Conservation (phyloP, 2,329 filamentous ascomycete species). For the Fusarium napiforme region DNA sequence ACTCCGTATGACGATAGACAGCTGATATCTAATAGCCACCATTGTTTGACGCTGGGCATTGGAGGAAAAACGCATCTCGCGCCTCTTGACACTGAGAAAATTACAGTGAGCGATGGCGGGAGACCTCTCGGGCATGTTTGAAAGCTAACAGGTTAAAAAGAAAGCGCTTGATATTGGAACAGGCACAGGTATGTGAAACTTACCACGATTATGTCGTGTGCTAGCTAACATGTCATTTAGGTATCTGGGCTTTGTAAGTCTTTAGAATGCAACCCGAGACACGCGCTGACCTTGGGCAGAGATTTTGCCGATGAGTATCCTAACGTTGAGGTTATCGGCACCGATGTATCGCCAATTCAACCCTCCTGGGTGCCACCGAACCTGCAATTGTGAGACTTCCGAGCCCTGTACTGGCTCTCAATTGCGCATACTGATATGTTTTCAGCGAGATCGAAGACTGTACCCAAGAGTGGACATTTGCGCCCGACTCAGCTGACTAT, state of each 20-base stretch:
- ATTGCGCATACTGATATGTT: not conserved
- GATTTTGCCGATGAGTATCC: constrained; percentile 12
- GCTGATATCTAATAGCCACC: not conserved
- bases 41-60: constrained; percentile 3
- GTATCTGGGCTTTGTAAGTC: constrained; percentile 16
- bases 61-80: constrained; percentile 14
- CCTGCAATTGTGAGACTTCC: not conserved
- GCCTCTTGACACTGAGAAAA: constrained; percentile 3
- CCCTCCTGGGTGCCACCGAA: constrained; percentile 10
- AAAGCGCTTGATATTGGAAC: constrained; percentile 19
- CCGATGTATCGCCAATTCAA: constrained; percentile 16
- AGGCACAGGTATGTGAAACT: not conserved
- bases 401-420: rapidly evolving
- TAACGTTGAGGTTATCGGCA: constrained; percentile 6
- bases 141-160: not conserved
- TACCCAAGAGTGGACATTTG: constrained; percentile 21
- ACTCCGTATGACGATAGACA: rapidly evolving
- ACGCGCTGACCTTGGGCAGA: not conserved
- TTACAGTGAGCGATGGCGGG: not conserved
- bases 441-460: constrained; percentile 14
- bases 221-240: not conserved
- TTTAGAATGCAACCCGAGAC: too few relatives aligned
- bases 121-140: not conserved
- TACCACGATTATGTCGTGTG: rapidly evolving
- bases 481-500: constrained; percentile 9